Percentiles rank a stretch among this genome's conserved stretches.
Evolutionary conservation across 164 flowering plant species (phyloP).

Genomic region (Vitis riparia): DNA sequence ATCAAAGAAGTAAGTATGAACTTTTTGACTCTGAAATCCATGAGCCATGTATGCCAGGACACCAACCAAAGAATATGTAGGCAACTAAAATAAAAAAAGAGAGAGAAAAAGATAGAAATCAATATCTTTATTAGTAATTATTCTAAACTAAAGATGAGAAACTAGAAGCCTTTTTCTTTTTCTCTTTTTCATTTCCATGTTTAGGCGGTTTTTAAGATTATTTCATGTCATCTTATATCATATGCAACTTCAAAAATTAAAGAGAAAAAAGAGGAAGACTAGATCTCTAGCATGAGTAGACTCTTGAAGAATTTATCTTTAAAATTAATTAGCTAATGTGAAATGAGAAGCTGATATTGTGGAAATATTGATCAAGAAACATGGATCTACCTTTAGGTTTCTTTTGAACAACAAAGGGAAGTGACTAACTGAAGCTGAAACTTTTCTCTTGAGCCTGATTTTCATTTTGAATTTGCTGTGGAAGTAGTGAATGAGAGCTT

Average conservation of each 20-base stretch:
- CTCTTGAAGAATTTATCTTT: neutral
- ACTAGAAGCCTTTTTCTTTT: slow-evolving; percentile 16
- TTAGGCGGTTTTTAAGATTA: neutral
- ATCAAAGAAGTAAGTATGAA: slow-evolving; percentile 66
- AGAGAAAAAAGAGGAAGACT: neutral
- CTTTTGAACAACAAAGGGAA: slow-evolving; percentile 16
- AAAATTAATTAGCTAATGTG: neutral
- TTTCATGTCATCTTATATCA: neutral
- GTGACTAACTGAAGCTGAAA: slow-evolving; percentile 12
- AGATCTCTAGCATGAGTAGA: neutral
- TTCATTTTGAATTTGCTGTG: neutral
- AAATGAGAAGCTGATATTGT: slow-evolving; percentile 1
- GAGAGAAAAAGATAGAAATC: slow-evolving; percentile 1
- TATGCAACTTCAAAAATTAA: neutral
- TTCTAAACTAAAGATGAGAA: slow-evolving; percentile 22
- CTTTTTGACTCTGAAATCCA: slow-evolving; percentile 68
- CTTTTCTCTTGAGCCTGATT: neutral
- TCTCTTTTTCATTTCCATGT: slow-evolving; percentile 14
- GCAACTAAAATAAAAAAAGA: slow-evolving; percentile 4
- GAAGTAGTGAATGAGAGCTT: slow-evolving; percentile 13
- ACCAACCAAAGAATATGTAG: slow-evolving; percentile 1
- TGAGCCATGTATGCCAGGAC: slow-evolving; percentile 21
- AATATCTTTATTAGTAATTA: slow-evolving; percentile 15
- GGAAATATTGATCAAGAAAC: slow-evolving; percentile 12
- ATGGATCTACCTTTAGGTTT: slow-evolving; percentile 25